Evolutionary conservation across 441 rosid species (phyloP), one percentile per base, ranked within the genome.

Genomic region (Arabidopsis hybrid): DNA sequence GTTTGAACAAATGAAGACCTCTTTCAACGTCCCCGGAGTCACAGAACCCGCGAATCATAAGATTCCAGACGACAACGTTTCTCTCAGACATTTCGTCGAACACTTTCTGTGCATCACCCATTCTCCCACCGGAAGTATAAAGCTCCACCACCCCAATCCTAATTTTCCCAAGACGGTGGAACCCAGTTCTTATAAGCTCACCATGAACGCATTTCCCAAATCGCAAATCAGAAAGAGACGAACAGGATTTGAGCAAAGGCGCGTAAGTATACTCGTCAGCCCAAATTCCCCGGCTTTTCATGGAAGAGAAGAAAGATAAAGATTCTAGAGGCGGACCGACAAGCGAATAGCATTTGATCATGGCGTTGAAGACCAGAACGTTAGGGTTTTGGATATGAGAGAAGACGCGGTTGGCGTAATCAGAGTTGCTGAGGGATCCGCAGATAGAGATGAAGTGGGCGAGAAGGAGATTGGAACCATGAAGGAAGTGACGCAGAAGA

Each of bases 261-360:
- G 89, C 88, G 69, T 88, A 83, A 7, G 96, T 88, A 81, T 89
- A 91, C 70, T 91, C 96, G 39, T 93, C 97, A 0, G 92, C 84
- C 86, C 83, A 86, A 72, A 93, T 88, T 16, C 90, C 85, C 1
- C 84, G 80, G 52, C 50, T 12, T 79, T 84, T 89, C 88, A 91
- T 79, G 16, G 49, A 70, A 51, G 82, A 72, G 76, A 87, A 91
- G 79, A 84, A 74, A 5, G 58, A 65, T 29, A 91, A 71, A 53
- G 89, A 85, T 29, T 86, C 81, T 1, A 84, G 74, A 60, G 77
- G 86, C 31, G 86, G 91, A 18, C 87, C 87, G 0, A 71, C 72
- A 7, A 84, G 78, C 16, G 97, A 89, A 68, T 79, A 89, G 38
- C 89, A 91, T 72, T 93, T 93, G 77, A 93, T 77, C 83, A 91